Evolutionary conservation across 1,284 basidiomycete species (phyloP).

Genomic region (Veloboletus limbatus): DNA sequence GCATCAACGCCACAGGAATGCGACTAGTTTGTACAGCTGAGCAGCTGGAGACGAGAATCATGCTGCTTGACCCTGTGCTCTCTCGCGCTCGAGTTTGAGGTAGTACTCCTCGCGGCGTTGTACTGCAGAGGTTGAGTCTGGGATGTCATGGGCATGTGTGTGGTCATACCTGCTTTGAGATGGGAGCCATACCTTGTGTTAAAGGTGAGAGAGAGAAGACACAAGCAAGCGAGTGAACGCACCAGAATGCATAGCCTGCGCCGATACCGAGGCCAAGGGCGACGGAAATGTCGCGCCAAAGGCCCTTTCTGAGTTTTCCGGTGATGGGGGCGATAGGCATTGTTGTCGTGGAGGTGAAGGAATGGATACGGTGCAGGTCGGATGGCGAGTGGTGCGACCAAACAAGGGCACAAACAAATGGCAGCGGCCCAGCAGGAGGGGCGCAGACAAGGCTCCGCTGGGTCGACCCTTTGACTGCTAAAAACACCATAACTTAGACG

Average conservation of each 20-base stretch:
- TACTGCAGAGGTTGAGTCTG: constrained; percentile 46
- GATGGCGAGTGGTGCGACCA: constrained; percentile 28
- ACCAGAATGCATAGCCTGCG: constrained; percentile 79
- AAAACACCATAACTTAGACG: constrained; percentile 10
- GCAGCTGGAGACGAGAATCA: no score
- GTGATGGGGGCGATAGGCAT: constrained; percentile 87
- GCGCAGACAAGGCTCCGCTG: constrained; percentile 20
- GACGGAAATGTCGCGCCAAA: constrained; percentile 76
- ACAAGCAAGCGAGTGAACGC: constrained; percentile 30
- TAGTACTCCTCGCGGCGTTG: constrained; percentile 81
- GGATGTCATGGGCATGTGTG: background rate
- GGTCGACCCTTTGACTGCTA: constrained; percentile 16
- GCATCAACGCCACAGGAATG: constrained; percentile 21
- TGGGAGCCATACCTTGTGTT: constrained; percentile 73
- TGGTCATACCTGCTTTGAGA: constrained; percentile 63
- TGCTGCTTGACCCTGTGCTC: constrained; percentile 26
- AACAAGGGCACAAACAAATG: constrained; percentile 38
- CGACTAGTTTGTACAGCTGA: no score
- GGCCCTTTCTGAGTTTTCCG: constrained; percentile 84
- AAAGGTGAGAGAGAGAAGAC: constrained; percentile 17
- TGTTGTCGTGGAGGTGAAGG: no score
- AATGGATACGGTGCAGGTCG: constrained; percentile 31
- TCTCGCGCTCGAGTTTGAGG: constrained; percentile 72
- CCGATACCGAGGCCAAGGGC: constrained; percentile 71
- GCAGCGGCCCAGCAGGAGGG: constrained; percentile 12